These are phyloP conservation scores for Alternaria atra DNA, from an alignment of 2,329 filamentous ascomycete species.

Conservation along the genomic window DNA sequence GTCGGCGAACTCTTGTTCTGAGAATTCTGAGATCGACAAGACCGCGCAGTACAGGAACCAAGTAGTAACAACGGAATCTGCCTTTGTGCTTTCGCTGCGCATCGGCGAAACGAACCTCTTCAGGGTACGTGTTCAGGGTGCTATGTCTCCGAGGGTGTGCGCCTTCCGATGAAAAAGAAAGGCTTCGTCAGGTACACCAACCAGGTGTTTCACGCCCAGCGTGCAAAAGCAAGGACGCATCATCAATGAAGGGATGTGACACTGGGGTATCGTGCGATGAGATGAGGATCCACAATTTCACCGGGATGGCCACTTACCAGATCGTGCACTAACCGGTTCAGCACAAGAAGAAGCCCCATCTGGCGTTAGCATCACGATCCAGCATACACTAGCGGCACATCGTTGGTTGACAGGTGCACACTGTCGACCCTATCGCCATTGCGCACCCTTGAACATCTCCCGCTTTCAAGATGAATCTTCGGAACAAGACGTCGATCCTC, in stretches of 20 bases:
- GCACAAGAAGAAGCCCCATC: conserved; percentile 4
- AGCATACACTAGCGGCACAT: conserved; percentile 7
- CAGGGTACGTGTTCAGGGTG: background rate
- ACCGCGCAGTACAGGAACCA: background rate
- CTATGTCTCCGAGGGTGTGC: background rate
- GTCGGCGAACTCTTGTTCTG: conserved; percentile 10
- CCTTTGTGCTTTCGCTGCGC: background rate
- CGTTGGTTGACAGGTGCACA: conserved; percentile 7
- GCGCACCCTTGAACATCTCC: conserved; percentile 12
- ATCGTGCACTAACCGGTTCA: conserved; percentile 7
- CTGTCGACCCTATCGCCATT: conserved; percentile 6
- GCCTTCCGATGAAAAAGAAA: conserved; percentile 6
- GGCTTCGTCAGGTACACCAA: background rate
- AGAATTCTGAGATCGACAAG: background rate
- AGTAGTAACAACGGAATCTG: background rate
- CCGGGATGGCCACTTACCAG: conserved; percentile 6
- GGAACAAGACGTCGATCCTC: background rate
- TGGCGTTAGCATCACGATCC: conserved; percentile 1
- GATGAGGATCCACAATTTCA: conserved; percentile 5
- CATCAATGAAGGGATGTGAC: conserved; percentile 2
- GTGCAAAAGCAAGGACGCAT: conserved; percentile 4
- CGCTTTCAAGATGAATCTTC: conserved; percentile 9
- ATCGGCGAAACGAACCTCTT: background rate
- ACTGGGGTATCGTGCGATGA: conserved; percentile 12
- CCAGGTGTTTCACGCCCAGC: conserved; percentile 3